Percentiles rank a stretch among this genome's conserved stretches.
phyloP scores from a whole-genome alignment of 345 rosid genomes.

The Boechera divaricarpa region DNA sequence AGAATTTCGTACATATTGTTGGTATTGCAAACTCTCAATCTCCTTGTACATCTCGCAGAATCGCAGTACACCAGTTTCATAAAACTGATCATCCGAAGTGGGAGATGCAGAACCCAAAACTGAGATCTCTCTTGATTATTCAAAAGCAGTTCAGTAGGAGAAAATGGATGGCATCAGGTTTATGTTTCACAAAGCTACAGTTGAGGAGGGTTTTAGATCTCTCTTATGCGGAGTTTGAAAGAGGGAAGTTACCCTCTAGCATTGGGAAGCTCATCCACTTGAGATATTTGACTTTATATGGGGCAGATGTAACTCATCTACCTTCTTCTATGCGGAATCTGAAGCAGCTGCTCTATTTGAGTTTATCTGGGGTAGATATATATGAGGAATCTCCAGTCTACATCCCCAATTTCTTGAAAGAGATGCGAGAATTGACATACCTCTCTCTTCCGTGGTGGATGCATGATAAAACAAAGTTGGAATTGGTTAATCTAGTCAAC shows the following conservation, averaged over 20 bases:
- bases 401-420: no score
- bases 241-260: slow-evolving; percentile 34
- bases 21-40: not conserved
- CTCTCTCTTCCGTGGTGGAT: no score
- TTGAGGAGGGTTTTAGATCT: slow-evolving; percentile 44
- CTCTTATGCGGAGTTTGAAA: not conserved
- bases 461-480: no score
- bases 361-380: no score
- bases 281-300: slow-evolving; percentile 10
- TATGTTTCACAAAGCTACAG: not conserved
- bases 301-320: not conserved
- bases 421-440: no score
- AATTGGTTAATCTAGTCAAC: no score
- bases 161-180: not conserved
- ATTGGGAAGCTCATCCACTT: slow-evolving; percentile 46
- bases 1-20: slow-evolving; percentile 15
- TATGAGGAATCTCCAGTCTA: no score
- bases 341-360: no score
- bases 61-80: slow-evolving; percentile 17
- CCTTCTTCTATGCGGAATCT: no score
- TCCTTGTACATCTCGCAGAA: slow-evolving; percentile 36
- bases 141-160: no score
- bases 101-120: no score
- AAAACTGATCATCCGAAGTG: not conserved
- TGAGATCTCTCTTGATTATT: not conserved